Base-by-base conservation (phyloP, 2,329 filamentous ascomycete genomes). In the Nemania serpens region DNA sequence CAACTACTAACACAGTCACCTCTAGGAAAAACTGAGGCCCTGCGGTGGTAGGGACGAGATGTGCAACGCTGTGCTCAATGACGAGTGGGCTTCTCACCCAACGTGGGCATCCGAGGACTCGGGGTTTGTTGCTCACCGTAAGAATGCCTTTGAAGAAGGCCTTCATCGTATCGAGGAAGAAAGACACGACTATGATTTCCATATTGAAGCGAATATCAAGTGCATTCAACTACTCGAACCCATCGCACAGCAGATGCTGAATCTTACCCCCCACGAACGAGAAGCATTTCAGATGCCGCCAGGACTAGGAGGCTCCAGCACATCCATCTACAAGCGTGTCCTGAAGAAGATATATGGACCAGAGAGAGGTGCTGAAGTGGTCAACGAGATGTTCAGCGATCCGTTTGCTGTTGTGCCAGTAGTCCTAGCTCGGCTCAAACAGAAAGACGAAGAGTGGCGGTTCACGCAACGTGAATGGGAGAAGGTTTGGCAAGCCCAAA, bases 91-190 rank as follows among this genome's bases (percentile, higher is more conserved):
- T 1, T 98, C 94, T 25, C 95, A 99, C 77, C 95, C 95, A 3
- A 99, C 95, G 0, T 99, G 95, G 95, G 95, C 94, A 1, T 98
- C 94, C 1, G 95, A 99, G 76, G 95, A 99, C 73, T 96, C 91
- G 46, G 95, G 95, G 0, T 99, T 99, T 70, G 94, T 99, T 61
- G 95, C 95, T 12, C 95, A 99, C 77, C 88, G 94, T 64, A 99
- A 99, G 84, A 99, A 99, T 70, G 87, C 90, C 56, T 96, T 90
- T 66, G 95, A 99, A 75, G 95, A 99, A 75, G 91, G 91, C 34
- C 85, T 99, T 9, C 95, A 99, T 73, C 85, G 95, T 18, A 97
- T 99, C 62, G 95, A 99, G 76, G 95, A 99, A 76, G 95, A 99
- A 75, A 90, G 95, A 4, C 95, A 99, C 73, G 95, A 99, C 73